These are phyloP conservation scores for Microbotryum silenes-acaulis DNA, from an alignment of 1,284 basidiomycete species.

Conservation along the genomic window DNA sequence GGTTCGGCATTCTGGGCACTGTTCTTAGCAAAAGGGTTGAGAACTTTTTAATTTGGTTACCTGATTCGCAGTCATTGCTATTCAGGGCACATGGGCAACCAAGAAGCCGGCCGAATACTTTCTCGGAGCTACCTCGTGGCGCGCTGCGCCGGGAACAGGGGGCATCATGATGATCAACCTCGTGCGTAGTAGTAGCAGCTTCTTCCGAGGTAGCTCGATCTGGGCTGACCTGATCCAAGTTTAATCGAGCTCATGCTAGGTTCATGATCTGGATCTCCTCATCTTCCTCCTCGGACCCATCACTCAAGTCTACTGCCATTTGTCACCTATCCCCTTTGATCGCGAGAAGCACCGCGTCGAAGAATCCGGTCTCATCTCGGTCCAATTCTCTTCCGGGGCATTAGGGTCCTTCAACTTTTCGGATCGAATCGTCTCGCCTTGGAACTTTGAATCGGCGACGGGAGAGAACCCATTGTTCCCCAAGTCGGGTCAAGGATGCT, in stretches of 20 bases:
- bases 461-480: constrained; percentile 33
- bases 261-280: constrained; percentile 30
- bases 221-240: neutral
- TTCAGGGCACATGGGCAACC: no score
- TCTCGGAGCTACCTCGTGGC: no score
- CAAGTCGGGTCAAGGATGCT: constrained; percentile 14
- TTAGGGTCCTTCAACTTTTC: constrained; percentile 34
- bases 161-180: constrained; percentile 29
- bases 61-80: no score
- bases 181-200: constrained; percentile 2
- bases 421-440: constrained; percentile 29
- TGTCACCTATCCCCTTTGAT: no score
- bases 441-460: constrained; percentile 28
- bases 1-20: no score
- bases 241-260: neutral
- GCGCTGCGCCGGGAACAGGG: constrained; percentile 14
- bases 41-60: no score
- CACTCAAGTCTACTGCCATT: constrained; percentile 22
- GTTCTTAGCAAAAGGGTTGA: no score
- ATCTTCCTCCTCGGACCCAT: constrained; percentile 9
- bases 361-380: constrained; percentile 29
- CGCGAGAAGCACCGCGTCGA: constrained; percentile 24
- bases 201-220: neutral
- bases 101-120: no score
- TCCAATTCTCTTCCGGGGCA: constrained; percentile 24